These are phyloP conservation scores for Fusarium irregulare DNA, from an alignment of 2,329 filamentous ascomycete species.

Conservation along the genomic window DNA sequence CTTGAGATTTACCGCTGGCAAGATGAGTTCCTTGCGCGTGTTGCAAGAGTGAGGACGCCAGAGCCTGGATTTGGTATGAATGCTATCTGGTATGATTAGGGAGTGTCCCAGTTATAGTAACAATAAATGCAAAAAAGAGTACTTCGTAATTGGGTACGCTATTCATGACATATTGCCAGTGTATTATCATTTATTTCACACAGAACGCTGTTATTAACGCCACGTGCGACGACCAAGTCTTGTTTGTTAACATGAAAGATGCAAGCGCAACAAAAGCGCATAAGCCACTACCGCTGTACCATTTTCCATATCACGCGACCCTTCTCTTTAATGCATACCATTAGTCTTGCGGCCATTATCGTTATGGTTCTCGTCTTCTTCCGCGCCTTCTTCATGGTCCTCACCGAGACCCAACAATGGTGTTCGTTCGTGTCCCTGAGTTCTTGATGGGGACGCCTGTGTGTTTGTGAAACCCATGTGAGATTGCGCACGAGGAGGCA, in stretches of 20 bases:
- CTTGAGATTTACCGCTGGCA: conserved; percentile 90
- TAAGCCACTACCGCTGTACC: background rate
- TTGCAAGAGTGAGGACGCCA: conserved; percentile 79
- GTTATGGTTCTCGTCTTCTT: conserved; percentile 21
- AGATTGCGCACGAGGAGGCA: conserved; percentile 39
- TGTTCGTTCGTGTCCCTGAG: conserved; percentile 45
- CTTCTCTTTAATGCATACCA: conserved; percentile 31
- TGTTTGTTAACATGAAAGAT: background rate
- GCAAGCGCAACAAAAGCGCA: background rate
- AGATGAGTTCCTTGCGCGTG: conserved; percentile 81
- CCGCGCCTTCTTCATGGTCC: conserved; percentile 37
- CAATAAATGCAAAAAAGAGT: background rate
- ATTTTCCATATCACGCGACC: conserved; percentile 10
- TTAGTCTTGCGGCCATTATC: conserved; percentile 32
- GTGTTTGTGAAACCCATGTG: conserved; percentile 37
- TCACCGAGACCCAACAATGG: conserved; percentile 47
- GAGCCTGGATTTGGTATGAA: conserved; percentile 97
- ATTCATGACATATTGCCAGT: background rate
- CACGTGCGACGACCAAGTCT: background rate
- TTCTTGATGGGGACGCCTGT: background rate
- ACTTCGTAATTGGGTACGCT: background rate
- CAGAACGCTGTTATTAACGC: conserved; percentile 5
- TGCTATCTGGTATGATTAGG: conserved; percentile 87
- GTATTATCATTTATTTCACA: conserved; percentile 13
- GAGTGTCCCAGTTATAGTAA: background rate